Evolutionary conservation across 805 yeast species (phyloP), one percentile per base, ranked within the genome.

Genomic region (Pichia manshurica): DNA sequence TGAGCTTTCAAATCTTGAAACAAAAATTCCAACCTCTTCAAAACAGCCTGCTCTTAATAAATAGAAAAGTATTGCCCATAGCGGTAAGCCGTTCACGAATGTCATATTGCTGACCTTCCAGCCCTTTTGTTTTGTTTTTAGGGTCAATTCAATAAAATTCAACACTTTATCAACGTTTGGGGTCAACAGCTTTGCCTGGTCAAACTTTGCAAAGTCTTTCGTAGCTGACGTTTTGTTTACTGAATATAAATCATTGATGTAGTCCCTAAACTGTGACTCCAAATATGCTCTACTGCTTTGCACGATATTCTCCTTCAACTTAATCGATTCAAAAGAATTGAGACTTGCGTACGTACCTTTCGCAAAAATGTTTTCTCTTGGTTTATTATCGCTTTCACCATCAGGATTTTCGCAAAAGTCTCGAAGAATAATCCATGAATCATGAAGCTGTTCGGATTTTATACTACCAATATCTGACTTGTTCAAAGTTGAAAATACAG

Each of bases 51-150:
- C 82, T 59, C 99, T 80, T 44, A 93, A 64, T 52, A 91, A 70
- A 64, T 87, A 91, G 62, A 84, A 93, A 10, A 93, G 67, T 34
- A 88, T 68, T 0, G 96, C 96, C 99, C 99, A 91, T n/a, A 93
- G 78, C 9, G 98, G 98, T 1, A 78, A 71, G 16, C 89, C 89
- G 65, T 91, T 90, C 21, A 88, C 81, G 46, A 83, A 68, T 36
- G 83, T 74, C 42, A 85, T 57, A 51, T 77, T 75, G n/a, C 72
- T 69, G 33, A 74, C 56, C 47, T 72, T 73, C 82, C 84, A 74
- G 29, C 70, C 65, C 19, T 59, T 56, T 44, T 49, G 49, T 32
- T 56, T 60, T 77, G 79, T 56, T 42, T 63, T 51, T 64, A 66
- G 60, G 65, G 77, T 57, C 64, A 68, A 48, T 50, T 79, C 73